Evolutionary conservation across 495 filamentous ascomycete genomes (phyloP), one percentile per base, ranked within the genome.

Genomic region (Rhypophila decipiens): DNA sequence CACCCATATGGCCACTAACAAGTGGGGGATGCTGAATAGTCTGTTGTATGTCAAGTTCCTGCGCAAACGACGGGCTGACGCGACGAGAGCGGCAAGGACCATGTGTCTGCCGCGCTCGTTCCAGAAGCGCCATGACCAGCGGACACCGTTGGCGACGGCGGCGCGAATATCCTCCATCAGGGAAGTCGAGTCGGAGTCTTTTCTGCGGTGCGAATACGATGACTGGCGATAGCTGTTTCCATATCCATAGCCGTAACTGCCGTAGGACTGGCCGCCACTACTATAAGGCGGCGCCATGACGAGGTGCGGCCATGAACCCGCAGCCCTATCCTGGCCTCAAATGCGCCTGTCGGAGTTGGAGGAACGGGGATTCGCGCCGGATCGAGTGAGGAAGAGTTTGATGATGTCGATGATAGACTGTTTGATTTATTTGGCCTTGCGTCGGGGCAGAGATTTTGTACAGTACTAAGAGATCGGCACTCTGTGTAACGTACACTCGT

Each of bases 1-100:
- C n/a, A 89, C 40, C 91, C 91, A 98, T 10, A 87, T 21, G 3
- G 76, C 58, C 11, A 87, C 77, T 44, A 95, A 64, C 12, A 78
- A 58, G 61, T 88, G 85, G 38, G 79, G 73, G 27, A 89, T 61
- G 52, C 71, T 83, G 48, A 85, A 58, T 7, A 82, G 46, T 5
- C 72, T 66, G 13, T 61, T 51, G 19, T 60, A 60, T n/a, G 66
- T 58, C 61, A 76, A 35, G 43, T 76, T 74, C 55, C 53, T 58
- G 39, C 58, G 53, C 40, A 72, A 31, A 35, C 63, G 60, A 8
- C 65, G 59, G 0, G 48, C 63, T 9, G 41, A 42, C 21, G 58
- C 59, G 22, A 60, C 51, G 33, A 59, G 23, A 19, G 61, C 40
- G 4, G 44, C 55, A 42, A 54, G 51, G 5, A 51, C 58, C 44